Evolutionary conservation across 1,139 yeast genomes (phyloP).

Genomic region (Pichia sp.): DNA sequence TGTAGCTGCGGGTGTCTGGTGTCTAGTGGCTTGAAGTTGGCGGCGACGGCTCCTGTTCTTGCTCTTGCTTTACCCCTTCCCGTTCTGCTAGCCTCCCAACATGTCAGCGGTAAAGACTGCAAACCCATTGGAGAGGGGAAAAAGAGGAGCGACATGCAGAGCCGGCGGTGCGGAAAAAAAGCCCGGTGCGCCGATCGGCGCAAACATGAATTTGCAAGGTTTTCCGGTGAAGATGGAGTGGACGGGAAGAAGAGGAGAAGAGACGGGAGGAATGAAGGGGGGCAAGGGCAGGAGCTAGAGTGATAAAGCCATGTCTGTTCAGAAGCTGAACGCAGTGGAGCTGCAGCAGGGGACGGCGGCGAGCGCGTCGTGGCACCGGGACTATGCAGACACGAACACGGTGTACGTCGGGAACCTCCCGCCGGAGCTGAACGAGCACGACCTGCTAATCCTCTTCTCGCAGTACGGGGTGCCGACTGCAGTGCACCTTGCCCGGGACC

Average conservation of each 20-base stretch:
- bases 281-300: neutral
- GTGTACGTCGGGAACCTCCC: constrained; percentile 72
- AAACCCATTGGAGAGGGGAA: constrained; percentile 1
- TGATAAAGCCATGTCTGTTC: constrained; percentile 6
- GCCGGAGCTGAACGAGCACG: constrained; percentile 61
- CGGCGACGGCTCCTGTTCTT: no score
- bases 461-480: constrained; percentile 89
- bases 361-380: constrained; percentile 84
- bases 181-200: constrained; percentile 5
- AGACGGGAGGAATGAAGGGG: neutral
- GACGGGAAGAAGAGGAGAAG: neutral
- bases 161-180: neutral
- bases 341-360: constrained; percentile 55
- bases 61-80: neutral
- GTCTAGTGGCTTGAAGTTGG: neutral
- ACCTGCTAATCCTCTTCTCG: constrained; percentile 72
- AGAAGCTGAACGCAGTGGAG: constrained; percentile 61
- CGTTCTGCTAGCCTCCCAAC: neutral
- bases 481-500: constrained; percentile 65
- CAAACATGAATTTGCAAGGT: neutral
- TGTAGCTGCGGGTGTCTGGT: neutral
- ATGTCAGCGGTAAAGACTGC: constrained; percentile 4
- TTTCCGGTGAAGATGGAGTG: neutral
- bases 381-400: constrained; percentile 67
- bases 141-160: neutral